phyloP scores from a whole-genome alignment of 805 yeast species.

The Yamadazyma nakazawae region DNA sequence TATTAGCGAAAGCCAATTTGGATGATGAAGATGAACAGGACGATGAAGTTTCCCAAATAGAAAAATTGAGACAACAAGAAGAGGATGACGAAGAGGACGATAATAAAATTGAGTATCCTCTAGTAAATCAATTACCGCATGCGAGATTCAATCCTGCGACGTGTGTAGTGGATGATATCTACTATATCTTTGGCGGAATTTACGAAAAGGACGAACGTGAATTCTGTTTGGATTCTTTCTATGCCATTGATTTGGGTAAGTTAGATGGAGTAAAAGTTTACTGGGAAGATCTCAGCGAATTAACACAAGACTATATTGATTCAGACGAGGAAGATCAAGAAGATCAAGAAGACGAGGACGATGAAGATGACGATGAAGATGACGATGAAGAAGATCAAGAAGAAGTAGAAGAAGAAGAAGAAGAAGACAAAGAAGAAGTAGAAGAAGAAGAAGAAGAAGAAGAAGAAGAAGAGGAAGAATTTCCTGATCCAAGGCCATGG shows the following conservation, averaged over 20 bases:
- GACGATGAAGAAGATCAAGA: conserved; percentile 55
- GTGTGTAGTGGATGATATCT: conserved; percentile 78
- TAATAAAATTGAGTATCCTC: conserved; percentile 48
- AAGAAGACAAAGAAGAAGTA: conserved; percentile 51
- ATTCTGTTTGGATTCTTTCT: conserved; percentile 78
- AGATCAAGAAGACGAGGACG: conserved; percentile 55
- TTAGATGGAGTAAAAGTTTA: conserved; percentile 82
- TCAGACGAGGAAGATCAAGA: conserved; percentile 47
- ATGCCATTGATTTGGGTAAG: conserved; percentile 79
- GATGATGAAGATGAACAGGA: conserved; percentile 56
- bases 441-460: conserved; percentile 70
- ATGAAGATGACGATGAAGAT: conserved; percentile 46
- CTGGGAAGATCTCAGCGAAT: conserved; percentile 81
- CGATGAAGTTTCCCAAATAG: conserved; percentile 35
- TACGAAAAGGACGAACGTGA: conserved; percentile 90
- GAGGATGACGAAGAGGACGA: conserved; percentile 37
- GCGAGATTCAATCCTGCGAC: conserved; percentile 83
- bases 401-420: conserved; percentile 38
- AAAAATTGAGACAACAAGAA: conserved; percentile 28
- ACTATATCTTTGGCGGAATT: conserved; percentile 86
- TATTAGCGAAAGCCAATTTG: conserved; percentile 69
- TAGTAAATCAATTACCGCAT: conserved; percentile 71
- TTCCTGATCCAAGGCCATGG: conserved; percentile 95
- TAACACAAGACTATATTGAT: conserved; percentile 49
- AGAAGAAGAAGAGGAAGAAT: conserved; percentile 59